A percentile compares a stretch with the other conserved stretches of the same genome.
Evolutionary conservation across 2,329 filamentous ascomycete genomes (phyloP).

Genomic region (Colletotrichum euphorbiae): DNA sequence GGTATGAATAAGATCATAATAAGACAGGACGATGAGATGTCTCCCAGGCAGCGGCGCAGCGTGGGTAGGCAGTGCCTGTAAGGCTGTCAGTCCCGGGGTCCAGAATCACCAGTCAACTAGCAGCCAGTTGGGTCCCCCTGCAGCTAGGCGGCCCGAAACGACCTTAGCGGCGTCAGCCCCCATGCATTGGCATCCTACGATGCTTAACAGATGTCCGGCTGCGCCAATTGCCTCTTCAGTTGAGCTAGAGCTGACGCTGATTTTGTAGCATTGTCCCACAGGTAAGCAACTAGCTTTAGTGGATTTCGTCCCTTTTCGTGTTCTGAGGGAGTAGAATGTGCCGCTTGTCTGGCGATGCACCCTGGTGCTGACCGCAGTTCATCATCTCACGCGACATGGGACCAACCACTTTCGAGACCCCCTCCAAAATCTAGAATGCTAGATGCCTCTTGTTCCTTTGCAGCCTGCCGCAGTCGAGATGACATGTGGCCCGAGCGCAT

Average conservation of each 20-base stretch:
- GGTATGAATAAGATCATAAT: slow-evolving; percentile 23
- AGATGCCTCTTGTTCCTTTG: slow-evolving; percentile 27
- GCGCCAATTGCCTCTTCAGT: slow-evolving; percentile 28
- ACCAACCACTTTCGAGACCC: slow-evolving; percentile 7
- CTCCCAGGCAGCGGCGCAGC: slow-evolving; percentile 21
- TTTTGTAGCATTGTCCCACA: slow-evolving; percentile 26
- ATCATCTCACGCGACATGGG: slow-evolving; percentile 16
- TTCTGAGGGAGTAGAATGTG: neutral
- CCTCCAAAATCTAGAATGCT: neutral
- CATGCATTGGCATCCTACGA: slow-evolving; percentile 35
- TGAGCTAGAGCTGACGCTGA: slow-evolving; percentile 5
- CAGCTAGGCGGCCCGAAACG: slow-evolving; percentile 34
- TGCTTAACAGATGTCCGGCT: slow-evolving; percentile 16
- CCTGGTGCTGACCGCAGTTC: neutral
- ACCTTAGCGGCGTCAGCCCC: slow-evolving; percentile 34
- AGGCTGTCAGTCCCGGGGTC: slow-evolving; percentile 24
- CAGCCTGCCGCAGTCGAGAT: slow-evolving; percentile 12
- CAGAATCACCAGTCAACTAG: neutral
- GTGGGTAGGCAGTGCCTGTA: slow-evolving; percentile 1
- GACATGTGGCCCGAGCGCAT: neutral
- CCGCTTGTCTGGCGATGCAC: neutral
- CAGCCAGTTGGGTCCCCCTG: slow-evolving; percentile 28
- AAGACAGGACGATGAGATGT: slow-evolving; percentile 19
- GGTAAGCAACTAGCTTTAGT: slow-evolving; percentile 29
- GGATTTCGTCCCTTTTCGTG: slow-evolving; percentile 10